phyloP scores from a whole-genome alignment of 1,284 basidiomycete genomes.

The Phylloporus gajari region DNA sequence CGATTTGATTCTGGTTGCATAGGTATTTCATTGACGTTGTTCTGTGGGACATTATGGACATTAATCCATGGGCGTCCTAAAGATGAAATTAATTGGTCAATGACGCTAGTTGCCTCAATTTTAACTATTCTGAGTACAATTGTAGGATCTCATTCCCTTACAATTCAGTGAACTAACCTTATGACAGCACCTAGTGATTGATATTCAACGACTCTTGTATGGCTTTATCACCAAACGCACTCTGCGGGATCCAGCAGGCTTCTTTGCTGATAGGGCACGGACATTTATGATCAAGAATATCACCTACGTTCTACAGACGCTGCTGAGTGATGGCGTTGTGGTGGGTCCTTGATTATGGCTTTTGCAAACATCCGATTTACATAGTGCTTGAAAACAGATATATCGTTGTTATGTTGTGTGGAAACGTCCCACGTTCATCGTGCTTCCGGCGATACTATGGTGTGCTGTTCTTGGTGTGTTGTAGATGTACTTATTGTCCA shows the following conservation, averaged over 20 bases:
- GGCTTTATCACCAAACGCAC: conserved; percentile 29
- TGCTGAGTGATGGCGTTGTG: conserved; percentile 39
- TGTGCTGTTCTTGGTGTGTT: conserved; percentile 28
- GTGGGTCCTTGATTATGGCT: conserved; percentile 7
- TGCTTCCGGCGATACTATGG: conserved; percentile 31
- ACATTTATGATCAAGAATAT: conserved; percentile 33
- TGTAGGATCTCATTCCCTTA: conserved; percentile 11
- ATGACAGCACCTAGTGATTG: conserved; percentile 31
- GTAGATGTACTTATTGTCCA: too few species aligned
- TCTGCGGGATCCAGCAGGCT: conserved; percentile 14
- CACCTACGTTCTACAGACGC: conserved; percentile 36
- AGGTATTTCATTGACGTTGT: conserved; percentile 40
- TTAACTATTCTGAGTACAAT: conserved; percentile 34
- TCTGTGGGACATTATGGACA: conserved; percentile 35
- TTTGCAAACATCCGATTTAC: neutral
- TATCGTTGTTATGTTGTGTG: conserved; percentile 39
- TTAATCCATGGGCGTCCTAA: conserved; percentile 22
- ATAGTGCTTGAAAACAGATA: conserved; percentile 23
- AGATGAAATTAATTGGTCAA: conserved; percentile 29
- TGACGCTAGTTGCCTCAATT: conserved; percentile 29
- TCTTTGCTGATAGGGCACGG: conserved; percentile 36
- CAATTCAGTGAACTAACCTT: conserved; percentile 9
- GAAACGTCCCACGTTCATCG: conserved; percentile 22
- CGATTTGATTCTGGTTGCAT: neutral
- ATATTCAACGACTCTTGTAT: conserved; percentile 32